phyloP scores from a whole-genome alignment of 129 eudicot species.

The Centella asiatica region DNA sequence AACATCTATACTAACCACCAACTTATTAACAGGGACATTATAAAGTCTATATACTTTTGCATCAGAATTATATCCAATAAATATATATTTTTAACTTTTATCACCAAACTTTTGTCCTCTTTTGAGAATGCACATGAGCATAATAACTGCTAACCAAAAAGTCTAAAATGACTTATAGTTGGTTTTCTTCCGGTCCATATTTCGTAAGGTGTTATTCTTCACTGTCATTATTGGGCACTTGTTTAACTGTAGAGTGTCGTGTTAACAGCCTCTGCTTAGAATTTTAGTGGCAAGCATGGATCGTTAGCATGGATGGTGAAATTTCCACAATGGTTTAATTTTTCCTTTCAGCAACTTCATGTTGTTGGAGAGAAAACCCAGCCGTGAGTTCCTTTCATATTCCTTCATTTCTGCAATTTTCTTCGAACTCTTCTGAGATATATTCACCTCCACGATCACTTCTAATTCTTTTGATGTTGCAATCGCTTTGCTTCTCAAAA shows the following conservation, averaged over 20 bases:
- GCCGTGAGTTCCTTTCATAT: conserved; percentile 9
- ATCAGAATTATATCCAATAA: not conserved
- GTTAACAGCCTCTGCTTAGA: conserved; percentile 6
- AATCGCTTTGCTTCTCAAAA: not conserved
- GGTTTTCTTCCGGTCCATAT: not conserved
- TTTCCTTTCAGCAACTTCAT: conserved; percentile 7
- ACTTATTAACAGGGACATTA: not conserved
- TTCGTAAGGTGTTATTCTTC: not conserved
- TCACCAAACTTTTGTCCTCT: not conserved
- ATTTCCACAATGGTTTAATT: conserved; percentile 9
- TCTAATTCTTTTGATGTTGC: not conserved
- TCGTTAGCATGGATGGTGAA: not conserved
- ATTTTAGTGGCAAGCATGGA: not conserved
- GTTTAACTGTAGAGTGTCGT: not conserved
- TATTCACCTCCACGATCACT: conserved; percentile 14
- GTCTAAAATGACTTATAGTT: not conserved
- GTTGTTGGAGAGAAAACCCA: conserved; percentile 1
- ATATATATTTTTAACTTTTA: no score
- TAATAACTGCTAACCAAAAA: conserved; percentile 7
- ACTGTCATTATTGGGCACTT: not conserved
- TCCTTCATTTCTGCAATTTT: not conserved
- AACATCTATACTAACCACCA: conserved; percentile 8
- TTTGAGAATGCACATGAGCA: not conserved
- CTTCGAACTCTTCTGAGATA: not conserved
- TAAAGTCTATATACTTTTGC: conserved; percentile 1